Conservation (phyloP, 495 filamentous ascomycete genomes). For the Pseudoneurospora amorphoporcata region DNA sequence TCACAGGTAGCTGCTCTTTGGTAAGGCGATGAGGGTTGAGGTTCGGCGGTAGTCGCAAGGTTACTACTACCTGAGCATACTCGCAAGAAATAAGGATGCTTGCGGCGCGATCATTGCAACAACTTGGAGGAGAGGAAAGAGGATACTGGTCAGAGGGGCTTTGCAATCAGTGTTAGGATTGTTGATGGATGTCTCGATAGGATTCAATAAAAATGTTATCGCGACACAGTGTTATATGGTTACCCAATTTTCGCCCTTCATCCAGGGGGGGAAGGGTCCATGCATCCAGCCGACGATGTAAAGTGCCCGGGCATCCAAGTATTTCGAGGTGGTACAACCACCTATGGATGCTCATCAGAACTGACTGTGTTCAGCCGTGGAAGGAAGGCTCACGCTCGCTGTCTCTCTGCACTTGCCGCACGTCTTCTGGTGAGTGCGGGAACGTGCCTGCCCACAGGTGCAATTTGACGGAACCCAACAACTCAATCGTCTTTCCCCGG, state of each 20-base stretch:
- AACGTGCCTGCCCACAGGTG: not conserved
- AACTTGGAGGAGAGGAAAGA: not conserved
- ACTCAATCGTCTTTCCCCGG: not conserved
- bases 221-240: not conserved
- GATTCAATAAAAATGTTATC: not conserved
- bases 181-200: not conserved
- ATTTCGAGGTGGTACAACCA: not conserved
- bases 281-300: not conserved
- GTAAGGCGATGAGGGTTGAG: not conserved
- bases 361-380: not conserved
- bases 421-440: not conserved
- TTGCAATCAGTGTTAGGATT: not conserved
- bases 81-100: not conserved
- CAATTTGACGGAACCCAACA: not conserved
- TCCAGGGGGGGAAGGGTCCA: not conserved
- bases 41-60: not conserved
- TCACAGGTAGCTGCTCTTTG: not conserved
- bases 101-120: not conserved
- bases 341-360: too few species aligned
- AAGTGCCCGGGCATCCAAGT: not conserved
- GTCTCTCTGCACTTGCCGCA: not conserved
- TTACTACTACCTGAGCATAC: not conserved
- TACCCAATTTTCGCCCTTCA: too few species aligned
- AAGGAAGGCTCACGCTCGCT: not conserved
- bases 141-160: not conserved